Base-by-base conservation (phyloP, 805 yeast genomes). In the Yamadazyma tumulicola region DNA sequence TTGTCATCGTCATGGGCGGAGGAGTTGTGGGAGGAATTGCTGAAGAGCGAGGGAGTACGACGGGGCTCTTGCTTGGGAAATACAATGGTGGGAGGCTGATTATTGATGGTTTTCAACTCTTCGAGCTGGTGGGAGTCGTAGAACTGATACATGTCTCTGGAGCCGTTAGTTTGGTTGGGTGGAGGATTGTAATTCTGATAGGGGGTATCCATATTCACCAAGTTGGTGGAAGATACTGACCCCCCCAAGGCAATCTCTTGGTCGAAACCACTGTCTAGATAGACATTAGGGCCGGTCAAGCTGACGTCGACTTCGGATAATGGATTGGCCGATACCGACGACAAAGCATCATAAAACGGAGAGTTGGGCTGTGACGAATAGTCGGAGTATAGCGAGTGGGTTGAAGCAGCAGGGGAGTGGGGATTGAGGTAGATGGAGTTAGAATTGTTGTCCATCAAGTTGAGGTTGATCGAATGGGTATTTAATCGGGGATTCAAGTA, bases 31-130 rank as follows among this genome's bases (percentile, higher is more conserved):
- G 66, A 59, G 1, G 81, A 72, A 39, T 72, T 67, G 31, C 76
- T 68, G 51, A 78, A 77, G 11, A 78, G 53, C 0, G 82, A 76
- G 0, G 81, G 81, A 0, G 81, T 76, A 26, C 56, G 60, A 22
- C 34, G 11, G 4, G 69, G 69, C 10, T 9, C 17, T 7, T 26
- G 27, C 11, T 31, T 47, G 9, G 42, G 41, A 15, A 31, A 25
- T 7, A 39, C 33, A 13, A 45, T 42, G 10, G 41, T 38, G 9
- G 48, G 47, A 4, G 43, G 37, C 22, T 41, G 46, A 10, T 26
- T 12, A 14, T 40, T 34, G 6, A 37, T 31, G 20, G 39, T 34
- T 12, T 39, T 44, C 26, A 44, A 29, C 26, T 44, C 48, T 14
- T 41, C 43, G 3, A 41, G 24, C 26, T 44, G 43, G 18, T 41